These are phyloP conservation scores for Botryococcus braunii DNA, from an alignment of 163 green algal species.

Conservation along the genomic window DNA sequence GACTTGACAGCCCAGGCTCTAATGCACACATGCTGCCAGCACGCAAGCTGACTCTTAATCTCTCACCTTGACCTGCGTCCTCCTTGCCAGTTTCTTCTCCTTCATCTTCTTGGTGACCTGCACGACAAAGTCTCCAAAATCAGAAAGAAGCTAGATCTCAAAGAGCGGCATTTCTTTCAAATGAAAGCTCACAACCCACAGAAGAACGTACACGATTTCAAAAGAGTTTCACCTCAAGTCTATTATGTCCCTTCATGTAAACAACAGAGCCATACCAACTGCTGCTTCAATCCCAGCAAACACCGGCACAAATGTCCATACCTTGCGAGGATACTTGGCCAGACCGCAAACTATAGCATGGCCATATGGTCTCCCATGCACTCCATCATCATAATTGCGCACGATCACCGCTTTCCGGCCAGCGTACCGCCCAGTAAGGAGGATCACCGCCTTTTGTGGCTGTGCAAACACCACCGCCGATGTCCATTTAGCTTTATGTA, in stretches of 20 bases:
- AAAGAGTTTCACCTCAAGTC: too few relatives aligned
- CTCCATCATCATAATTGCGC: conserved; percentile 96
- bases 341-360: conserved; percentile 91
- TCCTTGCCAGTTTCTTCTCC: conserved; percentile 70
- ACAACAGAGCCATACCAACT: too few relatives aligned
- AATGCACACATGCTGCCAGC: background rate
- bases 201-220: background rate
- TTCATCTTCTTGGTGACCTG: conserved; percentile 79
- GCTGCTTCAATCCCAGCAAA: too few relatives aligned
- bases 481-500: background rate
- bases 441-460: conserved; percentile 90
- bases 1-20: too few relatives aligned
- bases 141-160: too few relatives aligned
- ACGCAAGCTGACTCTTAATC: background rate
- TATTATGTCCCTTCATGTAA: too few relatives aligned
- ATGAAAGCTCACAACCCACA: background rate
- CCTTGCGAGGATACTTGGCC: conserved; percentile 92
- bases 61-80: conserved; percentile 22
- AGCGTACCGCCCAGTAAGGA: conserved; percentile 90
- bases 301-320: too few relatives aligned
- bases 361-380: conserved; percentile 72
- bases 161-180: too few relatives aligned
- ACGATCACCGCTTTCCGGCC: conserved; percentile 99
- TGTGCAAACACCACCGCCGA: conserved; percentile 23
- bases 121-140: too few relatives aligned